Evolutionary conservation across 2,329 filamentous ascomycete genomes (phyloP).

Genomic region (Fusarium goolgardi): DNA sequence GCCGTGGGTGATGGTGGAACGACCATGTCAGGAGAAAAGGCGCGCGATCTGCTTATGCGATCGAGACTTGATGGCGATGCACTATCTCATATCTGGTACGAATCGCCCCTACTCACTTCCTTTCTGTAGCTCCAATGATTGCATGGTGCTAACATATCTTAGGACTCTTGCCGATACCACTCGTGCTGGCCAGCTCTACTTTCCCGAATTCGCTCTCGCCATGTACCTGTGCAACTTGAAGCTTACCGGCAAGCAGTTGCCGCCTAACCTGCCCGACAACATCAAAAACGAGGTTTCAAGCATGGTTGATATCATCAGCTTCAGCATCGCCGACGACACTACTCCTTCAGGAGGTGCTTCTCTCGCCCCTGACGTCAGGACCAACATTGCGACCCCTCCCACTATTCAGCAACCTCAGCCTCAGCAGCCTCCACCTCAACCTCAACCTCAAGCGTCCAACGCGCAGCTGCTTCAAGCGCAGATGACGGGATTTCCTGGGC

Average conservation of each 20-base stretch:
- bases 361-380: slow-evolving; percentile 70
- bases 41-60: slow-evolving; percentile 86
- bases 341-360: slow-evolving; percentile 65
- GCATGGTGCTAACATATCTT: slow-evolving; percentile 33
- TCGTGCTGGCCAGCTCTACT: slow-evolving; percentile 93
- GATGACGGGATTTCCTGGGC: slow-evolving; percentile 74
- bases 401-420: slow-evolving; percentile 77
- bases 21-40: slow-evolving; percentile 92
- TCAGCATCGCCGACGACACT: slow-evolving; percentile 83
- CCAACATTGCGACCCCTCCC: slow-evolving; percentile 62
- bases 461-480: slow-evolving; percentile 72
- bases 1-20: slow-evolving; percentile 86
- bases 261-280: slow-evolving; percentile 79
- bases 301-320: slow-evolving; percentile 99
- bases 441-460: slow-evolving; percentile 80
- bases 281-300: slow-evolving; percentile 97
- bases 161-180: slow-evolving; percentile 96
- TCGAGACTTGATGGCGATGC: slow-evolving; percentile 89
- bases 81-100: slow-evolving; percentile 91
- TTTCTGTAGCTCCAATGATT: not conserved
- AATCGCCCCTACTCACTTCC: not conserved
- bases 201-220: slow-evolving; percentile 95
- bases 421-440: slow-evolving; percentile 78
- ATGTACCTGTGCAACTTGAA: slow-evolving; percentile 99
- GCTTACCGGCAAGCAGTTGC: slow-evolving; percentile 86